Evolutionary conservation across 1,139 yeast species (phyloP).

Genomic region (Geotrichum australiense): DNA sequence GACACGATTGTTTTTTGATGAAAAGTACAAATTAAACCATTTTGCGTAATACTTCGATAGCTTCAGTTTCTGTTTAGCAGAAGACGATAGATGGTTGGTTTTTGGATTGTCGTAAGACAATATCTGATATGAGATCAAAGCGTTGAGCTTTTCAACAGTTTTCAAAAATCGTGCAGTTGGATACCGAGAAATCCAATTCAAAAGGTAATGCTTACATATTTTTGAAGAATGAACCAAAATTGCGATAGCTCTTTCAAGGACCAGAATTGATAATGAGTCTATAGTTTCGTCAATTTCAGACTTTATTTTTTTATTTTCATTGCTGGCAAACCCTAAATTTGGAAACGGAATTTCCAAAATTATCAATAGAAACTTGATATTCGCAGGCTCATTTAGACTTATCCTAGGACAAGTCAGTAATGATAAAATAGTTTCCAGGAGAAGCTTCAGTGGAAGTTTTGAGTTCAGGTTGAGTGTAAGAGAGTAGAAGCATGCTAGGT

Average conservation of each 20-base stretch:
- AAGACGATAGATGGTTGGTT: no score
- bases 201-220: slow-evolving; percentile 40
- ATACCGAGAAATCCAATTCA: slow-evolving; percentile 51
- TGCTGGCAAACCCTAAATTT: slow-evolving; percentile 22
- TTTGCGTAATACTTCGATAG: slow-evolving; percentile 1
- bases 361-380: slow-evolving; percentile 28
- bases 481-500: slow-evolving; percentile 25
- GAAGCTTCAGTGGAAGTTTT: slow-evolving; percentile 20
- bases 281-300: slow-evolving; percentile 7
- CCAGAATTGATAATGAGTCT: slow-evolving; percentile 47
- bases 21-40: background rate
- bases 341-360: slow-evolving; percentile 31
- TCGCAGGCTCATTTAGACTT: slow-evolving; percentile 23
- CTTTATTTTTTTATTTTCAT: no score
- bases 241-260: slow-evolving; percentile 61
- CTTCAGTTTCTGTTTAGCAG: slow-evolving; percentile 5
- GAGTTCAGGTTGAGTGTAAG: slow-evolving; percentile 20
- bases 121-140: slow-evolving; percentile 36
- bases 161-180: slow-evolving; percentile 27
- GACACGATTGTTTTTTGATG: background rate
- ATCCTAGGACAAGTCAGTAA: slow-evolving; percentile 28
- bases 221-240: slow-evolving; percentile 48
- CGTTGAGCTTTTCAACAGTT: slow-evolving; percentile 35
- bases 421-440: slow-evolving; percentile 22
- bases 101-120: slow-evolving; percentile 20